Conservation (phyloP, 352 stramenopile genomes). For the Plasmopara muralis region DNA sequence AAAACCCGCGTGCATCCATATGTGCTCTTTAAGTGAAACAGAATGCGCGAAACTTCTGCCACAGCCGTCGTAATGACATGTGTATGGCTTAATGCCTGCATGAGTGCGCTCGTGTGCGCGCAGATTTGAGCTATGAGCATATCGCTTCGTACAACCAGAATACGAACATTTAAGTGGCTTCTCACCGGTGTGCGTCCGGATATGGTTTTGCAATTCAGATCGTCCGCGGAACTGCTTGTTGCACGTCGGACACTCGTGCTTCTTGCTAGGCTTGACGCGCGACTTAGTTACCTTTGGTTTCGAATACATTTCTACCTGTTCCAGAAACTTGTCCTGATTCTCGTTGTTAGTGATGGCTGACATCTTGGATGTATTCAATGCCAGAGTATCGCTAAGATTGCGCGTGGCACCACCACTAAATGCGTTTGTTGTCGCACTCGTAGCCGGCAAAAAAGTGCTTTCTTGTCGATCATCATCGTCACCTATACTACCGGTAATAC, state of each 20-base stretch:
- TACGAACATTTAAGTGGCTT: slow-evolving; percentile 87
- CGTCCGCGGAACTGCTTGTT: slow-evolving; percentile 79
- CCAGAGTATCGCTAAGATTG: slow-evolving; percentile 31
- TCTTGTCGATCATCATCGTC: slow-evolving; percentile 20
- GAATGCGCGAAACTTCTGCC: slow-evolving; percentile 88
- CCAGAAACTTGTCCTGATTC: slow-evolving; percentile 81
- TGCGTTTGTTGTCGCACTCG: slow-evolving; percentile 5
- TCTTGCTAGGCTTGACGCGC: slow-evolving; percentile 80
- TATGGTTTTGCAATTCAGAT: slow-evolving; percentile 83
- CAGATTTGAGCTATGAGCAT: slow-evolving; percentile 87
- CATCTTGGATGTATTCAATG: slow-evolving; percentile 66
- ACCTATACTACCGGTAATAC: slow-evolving; percentile 17
- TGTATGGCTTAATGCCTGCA: slow-evolving; percentile 85
- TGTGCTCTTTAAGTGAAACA: slow-evolving; percentile 89
- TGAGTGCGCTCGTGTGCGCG: slow-evolving; percentile 89
- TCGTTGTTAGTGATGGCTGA: slow-evolving; percentile 61
- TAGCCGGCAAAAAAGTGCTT: slow-evolving; percentile 13
- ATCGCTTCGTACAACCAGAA: slow-evolving; percentile 80
- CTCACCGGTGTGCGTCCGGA: slow-evolving; percentile 86
- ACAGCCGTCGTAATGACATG: slow-evolving; percentile 86
- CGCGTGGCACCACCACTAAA: slow-evolving; percentile 5
- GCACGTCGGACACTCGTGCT: slow-evolving; percentile 82
- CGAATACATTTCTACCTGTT: slow-evolving; percentile 86
- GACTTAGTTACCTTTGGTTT: slow-evolving; percentile 85
- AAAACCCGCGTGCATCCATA: slow-evolving; percentile 87